A percentile compares a stretch with the other conserved stretches of the same genome.
phyloP scores from a whole-genome alignment of 208 protist genomes.

The Strigomonas culicis region DNA sequence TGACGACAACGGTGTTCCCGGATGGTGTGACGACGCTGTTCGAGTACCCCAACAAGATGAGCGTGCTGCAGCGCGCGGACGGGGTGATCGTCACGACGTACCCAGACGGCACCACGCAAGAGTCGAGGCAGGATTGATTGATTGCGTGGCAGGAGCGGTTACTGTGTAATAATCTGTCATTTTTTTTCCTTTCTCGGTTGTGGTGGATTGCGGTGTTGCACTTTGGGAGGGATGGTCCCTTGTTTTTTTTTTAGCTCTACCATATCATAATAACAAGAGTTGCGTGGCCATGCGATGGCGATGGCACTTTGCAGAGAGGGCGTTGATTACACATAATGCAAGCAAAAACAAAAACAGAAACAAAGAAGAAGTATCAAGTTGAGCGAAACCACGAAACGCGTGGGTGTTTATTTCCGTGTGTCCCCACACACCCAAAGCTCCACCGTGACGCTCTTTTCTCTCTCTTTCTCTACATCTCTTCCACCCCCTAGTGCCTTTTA shows the following conservation, averaged over 20 bases:
- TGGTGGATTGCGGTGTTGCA: no score
- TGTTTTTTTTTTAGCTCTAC: no score
- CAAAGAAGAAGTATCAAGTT: neutral
- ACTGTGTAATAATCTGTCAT: neutral
- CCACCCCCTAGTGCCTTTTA: neutral
- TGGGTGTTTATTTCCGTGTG: neutral
- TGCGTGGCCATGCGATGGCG: neutral
- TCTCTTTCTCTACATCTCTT: neutral
- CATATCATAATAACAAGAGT: no score
- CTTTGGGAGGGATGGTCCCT: no score
- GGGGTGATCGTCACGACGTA: slow-evolving; percentile 75
- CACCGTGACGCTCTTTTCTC: neutral
- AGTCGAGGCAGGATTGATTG: slow-evolving; percentile 35
- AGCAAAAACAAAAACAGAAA: neutral
- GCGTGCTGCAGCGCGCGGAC: slow-evolving; percentile 72
- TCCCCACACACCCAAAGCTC: neutral
- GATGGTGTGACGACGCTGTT: slow-evolving; percentile 62
- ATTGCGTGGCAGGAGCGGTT: neutral
- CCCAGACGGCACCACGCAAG: slow-evolving; percentile 59
- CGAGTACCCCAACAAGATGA: slow-evolving; percentile 72
- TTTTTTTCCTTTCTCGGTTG: neutral
- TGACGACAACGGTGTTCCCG: slow-evolving; percentile 64
- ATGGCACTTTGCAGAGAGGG: neutral
- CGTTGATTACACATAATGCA: neutral
- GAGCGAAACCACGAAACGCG: neutral